These are phyloP conservation scores for Pascua guehoae DNA, from an alignment of 1,284 basidiomycete species.

Conservation along the genomic window DNA sequence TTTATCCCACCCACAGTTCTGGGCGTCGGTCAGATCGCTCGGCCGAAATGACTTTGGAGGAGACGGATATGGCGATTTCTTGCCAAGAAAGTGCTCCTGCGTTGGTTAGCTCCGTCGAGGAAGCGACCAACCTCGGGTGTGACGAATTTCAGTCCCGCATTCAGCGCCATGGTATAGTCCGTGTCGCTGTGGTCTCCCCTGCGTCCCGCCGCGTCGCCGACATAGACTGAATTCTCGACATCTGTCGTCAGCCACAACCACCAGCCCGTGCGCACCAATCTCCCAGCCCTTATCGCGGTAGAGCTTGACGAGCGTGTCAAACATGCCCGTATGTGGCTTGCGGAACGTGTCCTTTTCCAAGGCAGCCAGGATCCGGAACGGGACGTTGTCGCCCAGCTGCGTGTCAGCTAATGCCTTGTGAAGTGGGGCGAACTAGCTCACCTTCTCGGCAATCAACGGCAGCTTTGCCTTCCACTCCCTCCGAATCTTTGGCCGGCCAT, in stretches of 20 bases:
- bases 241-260: constrained; percentile 53
- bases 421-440: constrained; percentile 47
- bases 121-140: constrained; percentile 59
- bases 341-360: constrained; percentile 61
- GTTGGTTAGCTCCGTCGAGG: neutral
- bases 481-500: constrained; percentile 50
- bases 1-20: constrained; percentile 3
- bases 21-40: constrained; percentile 3
- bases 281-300: constrained; percentile 58
- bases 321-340: constrained; percentile 90
- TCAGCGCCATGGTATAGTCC: constrained; percentile 80
- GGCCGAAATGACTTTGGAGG: constrained; percentile 42
- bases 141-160: constrained; percentile 65
- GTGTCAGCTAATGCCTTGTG: neutral
- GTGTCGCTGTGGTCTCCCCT: constrained; percentile 67
- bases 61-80: constrained; percentile 46
- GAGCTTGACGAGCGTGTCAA: constrained; percentile 64
- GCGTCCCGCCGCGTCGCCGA: constrained; percentile 75
- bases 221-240: constrained; percentile 64
- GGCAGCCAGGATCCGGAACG: constrained; percentile 77
- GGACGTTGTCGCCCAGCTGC: constrained; percentile 50
- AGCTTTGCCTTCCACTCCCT: constrained; percentile 74
- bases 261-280: constrained; percentile 58
- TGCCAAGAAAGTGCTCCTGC: constrained; percentile 64
- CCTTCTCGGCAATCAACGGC: constrained; percentile 62